A percentile compares a stretch with the other conserved stretches of the same genome.
Evolutionary conservation across 805 yeast genomes (phyloP).

Genomic region (Limtongozyma cylindracea): DNA sequence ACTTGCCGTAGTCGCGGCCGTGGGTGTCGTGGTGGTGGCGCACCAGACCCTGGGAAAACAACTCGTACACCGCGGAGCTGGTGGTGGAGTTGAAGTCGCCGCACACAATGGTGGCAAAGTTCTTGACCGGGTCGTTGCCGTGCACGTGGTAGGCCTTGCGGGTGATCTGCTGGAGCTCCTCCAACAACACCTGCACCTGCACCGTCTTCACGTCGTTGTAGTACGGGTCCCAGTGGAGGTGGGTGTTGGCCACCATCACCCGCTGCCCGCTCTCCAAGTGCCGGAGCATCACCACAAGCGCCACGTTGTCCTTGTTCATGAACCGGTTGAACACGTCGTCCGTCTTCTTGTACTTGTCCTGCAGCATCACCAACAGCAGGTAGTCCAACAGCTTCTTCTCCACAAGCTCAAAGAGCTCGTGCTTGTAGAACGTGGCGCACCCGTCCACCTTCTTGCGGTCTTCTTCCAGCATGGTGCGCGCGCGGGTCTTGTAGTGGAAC

Average conservation of each 20-base stretch:
- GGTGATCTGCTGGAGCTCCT: slow-evolving; percentile 51
- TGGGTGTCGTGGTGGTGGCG: slow-evolving; percentile 56
- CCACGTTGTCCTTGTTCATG: slow-evolving; percentile 88
- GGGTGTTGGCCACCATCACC: slow-evolving; percentile 66
- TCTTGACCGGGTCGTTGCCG: slow-evolving; percentile 23
- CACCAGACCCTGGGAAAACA: slow-evolving; percentile 64
- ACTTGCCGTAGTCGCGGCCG: slow-evolving; percentile 77
- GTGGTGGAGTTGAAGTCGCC: slow-evolving; percentile 88
- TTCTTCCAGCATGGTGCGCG: slow-evolving; percentile 62
- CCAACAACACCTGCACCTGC: slow-evolving; percentile 80
- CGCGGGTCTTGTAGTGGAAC: slow-evolving; percentile 75
- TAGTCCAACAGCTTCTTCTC: slow-evolving; percentile 63
- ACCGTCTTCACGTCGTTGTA: slow-evolving; percentile 88
- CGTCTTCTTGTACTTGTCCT: slow-evolving; percentile 73
- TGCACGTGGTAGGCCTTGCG: slow-evolving; percentile 20
- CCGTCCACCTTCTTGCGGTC: slow-evolving; percentile 91
- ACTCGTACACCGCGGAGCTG: slow-evolving; percentile 79
- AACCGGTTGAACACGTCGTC: slow-evolving; percentile 90
- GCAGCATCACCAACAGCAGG: slow-evolving; percentile 54
- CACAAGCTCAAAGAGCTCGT: slow-evolving; percentile 38
- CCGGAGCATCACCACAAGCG: slow-evolving; percentile 50
- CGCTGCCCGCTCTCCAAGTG: slow-evolving; percentile 48
- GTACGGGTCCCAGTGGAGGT: slow-evolving; percentile 96
- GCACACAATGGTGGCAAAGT: slow-evolving; percentile 60
- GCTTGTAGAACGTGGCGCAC: slow-evolving; percentile 79